phyloP scores from a whole-genome alignment of 306 rosid species.

The Ochetophila trinervis region DNA sequence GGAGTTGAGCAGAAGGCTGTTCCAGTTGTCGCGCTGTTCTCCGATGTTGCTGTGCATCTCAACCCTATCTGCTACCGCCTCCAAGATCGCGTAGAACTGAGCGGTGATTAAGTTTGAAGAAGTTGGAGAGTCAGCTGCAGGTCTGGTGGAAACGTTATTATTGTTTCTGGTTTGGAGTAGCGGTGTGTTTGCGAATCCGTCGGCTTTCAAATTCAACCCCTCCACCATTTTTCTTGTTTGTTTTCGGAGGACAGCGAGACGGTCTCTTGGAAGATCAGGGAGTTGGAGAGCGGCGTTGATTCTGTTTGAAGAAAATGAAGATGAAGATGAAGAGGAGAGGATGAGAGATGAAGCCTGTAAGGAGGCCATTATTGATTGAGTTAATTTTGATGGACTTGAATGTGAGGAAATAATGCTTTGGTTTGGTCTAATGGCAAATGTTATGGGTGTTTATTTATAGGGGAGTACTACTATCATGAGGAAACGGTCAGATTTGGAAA shows the following conservation, averaged over 20 bases:
- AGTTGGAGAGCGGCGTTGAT: slow-evolving; percentile 46
- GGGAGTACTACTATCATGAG: no score
- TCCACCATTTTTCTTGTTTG: slow-evolving; percentile 32
- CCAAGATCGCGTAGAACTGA: slow-evolving; percentile 52
- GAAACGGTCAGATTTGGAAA: no score
- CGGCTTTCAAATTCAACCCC: slow-evolving; percentile 27
- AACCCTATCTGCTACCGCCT: slow-evolving; percentile 51
- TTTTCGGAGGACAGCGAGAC: slow-evolving; percentile 19
- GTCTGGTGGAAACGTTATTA: neutral
- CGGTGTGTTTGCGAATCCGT: slow-evolving; percentile 25
- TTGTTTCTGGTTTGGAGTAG: neutral
- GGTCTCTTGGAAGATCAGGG: slow-evolving; percentile 40
- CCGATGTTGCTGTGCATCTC: slow-evolving; percentile 71
- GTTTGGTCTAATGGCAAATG: no score
- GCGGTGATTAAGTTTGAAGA: slow-evolving; percentile 1
- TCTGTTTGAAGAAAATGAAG: slow-evolving; percentile 29
- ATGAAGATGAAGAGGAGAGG: slow-evolving; percentile 16
- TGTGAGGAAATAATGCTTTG: no score
- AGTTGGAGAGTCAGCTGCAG: neutral
- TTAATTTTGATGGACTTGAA: neutral
- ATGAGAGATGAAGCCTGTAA: slow-evolving; percentile 33
- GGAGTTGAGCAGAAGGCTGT: slow-evolving; percentile 57
- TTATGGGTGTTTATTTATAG: no score
- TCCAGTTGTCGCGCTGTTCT: slow-evolving; percentile 71
- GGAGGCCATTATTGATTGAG: slow-evolving; percentile 43